Evolutionary conservation across 176 grass and related monocot species (phyloP), one percentile per base, ranked within the genome.

Genomic region (Eragrostis nindensis): DNA sequence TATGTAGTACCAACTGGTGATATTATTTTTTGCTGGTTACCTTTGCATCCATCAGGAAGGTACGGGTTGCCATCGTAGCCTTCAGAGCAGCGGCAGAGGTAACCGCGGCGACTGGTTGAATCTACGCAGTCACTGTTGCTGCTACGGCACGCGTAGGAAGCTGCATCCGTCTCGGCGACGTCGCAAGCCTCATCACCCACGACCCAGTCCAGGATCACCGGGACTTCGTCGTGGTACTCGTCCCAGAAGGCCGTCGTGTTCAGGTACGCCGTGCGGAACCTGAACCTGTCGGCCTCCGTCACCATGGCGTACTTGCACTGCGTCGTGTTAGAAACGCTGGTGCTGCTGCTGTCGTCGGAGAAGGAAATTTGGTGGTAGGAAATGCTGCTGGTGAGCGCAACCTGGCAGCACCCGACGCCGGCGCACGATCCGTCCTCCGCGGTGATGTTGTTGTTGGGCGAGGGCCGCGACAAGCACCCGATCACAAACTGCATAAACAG

Each of bases 51-150:
- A 61, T 50, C 39, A 49, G n/a, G 27, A 25, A 82, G 70, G 40
- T 76, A 82, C 46, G 85, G 85, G 26, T 87, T 82, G 16, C 78
- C 85, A 2, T 17, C 1, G 68, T 83, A 84, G 8, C 86, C 86
- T 15, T 53, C 1, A 3, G 14, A 67, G 64, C 86, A 88, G 14
- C 65, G 74, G 80, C 87, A 89, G 45, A 79, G 75, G 32, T 85
- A 89, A 44, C 87, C 87, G 41, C 8, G 39, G 1, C 79, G 66
- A 50, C 4, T 41, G 9, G 0, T 29, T 0, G 82, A 80, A 22
- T 85, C 8, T n/a, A 69, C 11, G 24, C 87, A 89, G 9, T 1
- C 0, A 15, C 82, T 85, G 38, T 85, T 63, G 11, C 3, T 61
- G 46, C 82, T 81, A 19, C 18, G 16, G 16, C 87, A 89, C 16